Evolutionary conservation across 2,329 filamentous ascomycete species (phyloP), one percentile per base, ranked within the genome.

Genomic region (Coccinonectria pachysandricola): DNA sequence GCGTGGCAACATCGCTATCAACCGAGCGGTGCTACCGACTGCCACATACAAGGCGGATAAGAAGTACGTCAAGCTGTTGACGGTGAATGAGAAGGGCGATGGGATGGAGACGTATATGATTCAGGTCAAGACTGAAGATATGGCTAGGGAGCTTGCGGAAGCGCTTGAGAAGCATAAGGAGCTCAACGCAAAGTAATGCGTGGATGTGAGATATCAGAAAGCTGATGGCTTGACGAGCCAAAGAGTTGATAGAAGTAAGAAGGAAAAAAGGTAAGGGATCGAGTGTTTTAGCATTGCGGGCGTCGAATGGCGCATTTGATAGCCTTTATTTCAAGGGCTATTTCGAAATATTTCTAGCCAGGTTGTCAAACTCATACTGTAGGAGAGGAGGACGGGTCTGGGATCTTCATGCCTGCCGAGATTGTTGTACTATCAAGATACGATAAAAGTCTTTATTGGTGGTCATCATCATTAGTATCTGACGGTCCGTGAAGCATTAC

Each of bases 1-100:
- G 1, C 69, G 75, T 36, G 84, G 84, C 10, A 71, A 79, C 19
- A 62, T 88, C 23, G 68, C 79, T 4, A 59, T 92, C 44, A 92
- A 92, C 56, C 71, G 77, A 40, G 54, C 63, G 12, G 53, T 87
- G 24, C 54, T 83, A 17, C 59, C 71, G 2, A 59, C 65, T n/a
- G 55, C 75, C 27, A 61, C 62, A 5, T 87, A 86, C 58, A 70
- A 69, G 43, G 58, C 65, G 6, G 64, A 67, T 15, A 60, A 62
- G 8, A 80, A 77, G 53, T 75, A 70, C 32, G 58, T 79, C 32
- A 74, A 69, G 47, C 40, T 79, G 31, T 61, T 62, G 8, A 65
- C 70, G 5, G 65, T 73, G 1, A 67, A 65, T 30, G 70, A 74
- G 26, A 60, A 62, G 25, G 75, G 74, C 10, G 63, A 63, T 23